These are phyloP conservation scores for Nicotiana benthamiana DNA, from an alignment of 257 asterid species.

Conservation along the genomic window DNA sequence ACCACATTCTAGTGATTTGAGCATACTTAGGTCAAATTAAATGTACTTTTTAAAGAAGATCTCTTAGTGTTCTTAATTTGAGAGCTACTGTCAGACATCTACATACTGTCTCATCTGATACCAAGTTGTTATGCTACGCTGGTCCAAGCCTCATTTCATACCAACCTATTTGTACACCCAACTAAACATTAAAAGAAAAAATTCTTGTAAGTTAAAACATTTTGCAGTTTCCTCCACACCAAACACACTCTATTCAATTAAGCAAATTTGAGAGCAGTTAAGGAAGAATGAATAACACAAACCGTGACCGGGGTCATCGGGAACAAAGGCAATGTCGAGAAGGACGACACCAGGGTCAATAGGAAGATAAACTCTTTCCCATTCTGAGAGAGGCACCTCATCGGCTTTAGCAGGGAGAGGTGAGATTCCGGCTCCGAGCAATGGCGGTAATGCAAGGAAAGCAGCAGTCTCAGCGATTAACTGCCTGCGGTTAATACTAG, in stretches of 20 bases:
- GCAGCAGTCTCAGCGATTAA: conserved; percentile 47
- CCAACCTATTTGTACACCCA: not conserved
- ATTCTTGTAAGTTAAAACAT: not conserved
- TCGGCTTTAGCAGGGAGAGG: conserved; percentile 29
- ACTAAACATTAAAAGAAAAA: not conserved
- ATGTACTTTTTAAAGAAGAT: not conserved
- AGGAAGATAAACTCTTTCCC: conserved; percentile 86
- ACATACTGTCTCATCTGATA: not conserved
- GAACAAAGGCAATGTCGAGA: conserved; percentile 80
- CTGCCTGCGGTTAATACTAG: conserved; percentile 40
- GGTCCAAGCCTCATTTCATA: too few species aligned
- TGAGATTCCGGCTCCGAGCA: conserved; percentile 16
- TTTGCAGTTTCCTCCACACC: not conserved
- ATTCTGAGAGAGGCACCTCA: conserved; percentile 62
- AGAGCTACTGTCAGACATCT: not conserved
- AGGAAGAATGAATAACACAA: not conserved
- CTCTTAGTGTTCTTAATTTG: not conserved
- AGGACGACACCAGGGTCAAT: conserved; percentile 91
- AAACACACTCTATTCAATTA: not conserved
- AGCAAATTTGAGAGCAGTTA: not conserved
- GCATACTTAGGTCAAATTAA: not conserved
- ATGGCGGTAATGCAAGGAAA: conserved; percentile 31
- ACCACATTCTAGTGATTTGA: not conserved
- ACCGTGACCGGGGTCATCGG: conserved; percentile 85
- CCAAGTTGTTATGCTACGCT: not conserved